Evolutionary conservation across 768 basidiomycete species (phyloP).

Genomic region (Podaxis mareebaensis): DNA sequence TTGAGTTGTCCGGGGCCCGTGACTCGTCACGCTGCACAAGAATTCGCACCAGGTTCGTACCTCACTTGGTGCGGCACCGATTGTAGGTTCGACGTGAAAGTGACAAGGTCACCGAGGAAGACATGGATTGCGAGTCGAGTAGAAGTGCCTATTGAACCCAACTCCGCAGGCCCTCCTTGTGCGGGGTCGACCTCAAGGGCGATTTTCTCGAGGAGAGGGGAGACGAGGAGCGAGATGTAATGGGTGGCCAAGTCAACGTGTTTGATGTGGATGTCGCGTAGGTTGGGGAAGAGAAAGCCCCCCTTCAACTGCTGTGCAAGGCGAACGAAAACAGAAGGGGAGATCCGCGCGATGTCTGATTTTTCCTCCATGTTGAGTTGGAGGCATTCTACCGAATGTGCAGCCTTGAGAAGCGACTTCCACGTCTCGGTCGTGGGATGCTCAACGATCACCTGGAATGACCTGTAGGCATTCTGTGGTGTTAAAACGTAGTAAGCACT

Average conservation of each 20-base stretch:
- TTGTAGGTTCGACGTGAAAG: neutral
- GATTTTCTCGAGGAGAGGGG: neutral
- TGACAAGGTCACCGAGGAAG: neutral
- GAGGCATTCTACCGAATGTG: neutral
- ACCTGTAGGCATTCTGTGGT: neutral
- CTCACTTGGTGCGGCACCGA: no score
- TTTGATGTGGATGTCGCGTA: neutral
- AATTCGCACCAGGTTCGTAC: no score
- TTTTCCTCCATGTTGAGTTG: neutral
- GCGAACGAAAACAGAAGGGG: neutral
- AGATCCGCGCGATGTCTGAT: neutral
- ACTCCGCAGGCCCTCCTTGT: no score
- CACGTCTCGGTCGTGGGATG: neutral
- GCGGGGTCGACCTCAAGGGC: neutral
- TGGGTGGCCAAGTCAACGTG: neutral
- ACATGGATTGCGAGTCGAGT: neutral
- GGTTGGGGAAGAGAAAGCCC: neutral
- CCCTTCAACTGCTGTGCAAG: slow-evolving; percentile 5
- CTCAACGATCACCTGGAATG: neutral
- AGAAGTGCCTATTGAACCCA: neutral
- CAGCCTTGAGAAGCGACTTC: neutral
- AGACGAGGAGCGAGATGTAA: slow-evolving; percentile 1
- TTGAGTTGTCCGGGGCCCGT: no score
- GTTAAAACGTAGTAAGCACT: neutral
- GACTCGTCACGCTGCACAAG: no score